Base-by-base conservation (phyloP, 2,329 filamentous ascomycete genomes). In the Aspergillus novoparasiticus region DNA sequence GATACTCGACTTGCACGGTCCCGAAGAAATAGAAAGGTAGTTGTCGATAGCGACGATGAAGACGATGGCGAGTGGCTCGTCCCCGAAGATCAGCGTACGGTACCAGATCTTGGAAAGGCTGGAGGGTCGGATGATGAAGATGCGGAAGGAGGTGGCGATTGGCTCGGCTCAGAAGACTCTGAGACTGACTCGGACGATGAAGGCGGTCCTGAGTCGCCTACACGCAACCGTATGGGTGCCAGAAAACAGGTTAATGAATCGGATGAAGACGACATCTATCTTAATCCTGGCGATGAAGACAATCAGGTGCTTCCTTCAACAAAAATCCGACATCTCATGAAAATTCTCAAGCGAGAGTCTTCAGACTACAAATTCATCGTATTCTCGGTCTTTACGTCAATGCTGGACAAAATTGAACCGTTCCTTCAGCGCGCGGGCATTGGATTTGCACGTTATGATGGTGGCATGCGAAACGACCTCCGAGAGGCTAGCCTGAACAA, bases 381-480 rank as follows among this genome's bases (percentile, higher is more conserved):
- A 67, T 99, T 99, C 80, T 97, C 93, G 1, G 93, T 98, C 72
- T 99, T 99, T 80, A 99, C 95, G 0, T 95, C 93, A 0, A 99
- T 99, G 95, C 88, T 99, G 53, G 92, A 98, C 80, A 88, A 98
- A 32, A 89, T 99, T 66, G 93, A 98, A 75, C 95, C 95, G 2
- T 97, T 98, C 79, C 84, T 99, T 64, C 84, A 85, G 53, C 85
- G 88, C 56, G 88, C 90, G 16, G 87, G 88, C 16, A 90, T 97
- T 77, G 86, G 85, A 64, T 96, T 90, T 74, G 92, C 92, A 19
- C 91, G 95, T 60, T 99, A 99, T 78, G 95, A 99, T 75, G 95
- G 95, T 61, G 88, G 89, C 71, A 99, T 99, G 95, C 88, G 89
- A 74, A 97, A 97, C 75, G 94, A 98, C 72, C 87, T 88, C 60